These are phyloP conservation scores for Fraxinus baroniana DNA, from an alignment of 305 asterid genomes.

Conservation along the genomic window DNA sequence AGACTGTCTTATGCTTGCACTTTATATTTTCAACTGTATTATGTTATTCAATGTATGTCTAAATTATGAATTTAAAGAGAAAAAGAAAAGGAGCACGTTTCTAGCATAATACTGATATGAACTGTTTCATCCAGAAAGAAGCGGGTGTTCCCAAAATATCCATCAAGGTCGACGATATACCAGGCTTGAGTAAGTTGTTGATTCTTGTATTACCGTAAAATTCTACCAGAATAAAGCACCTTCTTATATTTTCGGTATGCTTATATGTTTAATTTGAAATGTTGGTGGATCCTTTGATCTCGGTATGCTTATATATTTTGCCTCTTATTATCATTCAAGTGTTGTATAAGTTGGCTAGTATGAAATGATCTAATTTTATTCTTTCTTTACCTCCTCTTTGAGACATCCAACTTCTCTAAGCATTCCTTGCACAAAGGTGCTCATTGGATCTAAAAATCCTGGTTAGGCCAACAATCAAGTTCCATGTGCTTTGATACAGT, in stretches of 20 bases:
- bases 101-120: conserved; percentile 16
- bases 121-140: conserved; percentile 64
- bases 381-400: background rate
- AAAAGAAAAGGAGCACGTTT: background rate
- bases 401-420: background rate
- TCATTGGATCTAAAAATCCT: background rate
- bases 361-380: background rate
- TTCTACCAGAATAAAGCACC: background rate
- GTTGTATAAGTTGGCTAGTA: background rate
- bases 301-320: background rate
- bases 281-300: background rate
- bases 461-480: background rate
- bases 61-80: background rate
- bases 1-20: background rate
- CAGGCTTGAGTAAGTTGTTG: conserved; percentile 84
- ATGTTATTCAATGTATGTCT: background rate
- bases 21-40: background rate
- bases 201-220: conserved; percentile 18
- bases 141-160: conserved; percentile 83
- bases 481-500: background rate
- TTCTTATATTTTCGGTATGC: background rate
- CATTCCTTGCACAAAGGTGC: background rate
- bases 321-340: background rate
- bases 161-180: conserved; percentile 83
- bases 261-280: conserved; percentile 9